phyloP scores from a whole-genome alignment of 2,329 filamentous ascomycete genomes.

The Rachicladosporium sp. region DNA sequence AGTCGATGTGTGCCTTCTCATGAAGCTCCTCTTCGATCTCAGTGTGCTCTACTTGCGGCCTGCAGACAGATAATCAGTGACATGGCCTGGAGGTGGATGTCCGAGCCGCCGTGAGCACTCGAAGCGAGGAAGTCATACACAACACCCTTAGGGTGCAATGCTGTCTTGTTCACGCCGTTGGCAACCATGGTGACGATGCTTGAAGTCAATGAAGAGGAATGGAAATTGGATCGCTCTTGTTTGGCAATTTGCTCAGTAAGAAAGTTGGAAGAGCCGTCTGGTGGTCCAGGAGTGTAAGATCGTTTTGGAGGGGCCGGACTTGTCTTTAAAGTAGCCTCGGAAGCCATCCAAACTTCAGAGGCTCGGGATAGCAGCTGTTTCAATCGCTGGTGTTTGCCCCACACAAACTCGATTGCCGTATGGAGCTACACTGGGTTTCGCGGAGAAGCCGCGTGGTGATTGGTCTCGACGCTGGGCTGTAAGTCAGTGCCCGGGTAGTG shows the following conservation, averaged over 20 bases:
- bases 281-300: conserved; percentile 16
- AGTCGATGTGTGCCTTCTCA: conserved; percentile 97
- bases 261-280: conserved; percentile 41
- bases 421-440: no score
- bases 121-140: conserved; percentile 37
- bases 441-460: no score
- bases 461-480: no score
- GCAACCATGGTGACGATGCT: conserved; percentile 32
- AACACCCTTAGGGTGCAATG: conserved; percentile 80
- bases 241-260: conserved; percentile 45
- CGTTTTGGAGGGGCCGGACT: conserved; percentile 12
- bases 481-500: no score
- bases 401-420: no score
- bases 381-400: no score
- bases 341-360: no score
- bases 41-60: conserved; percentile 77
- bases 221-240: conserved; percentile 46
- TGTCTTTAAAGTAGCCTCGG: conserved; percentile 3
- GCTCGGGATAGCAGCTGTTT: no score
- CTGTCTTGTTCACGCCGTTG: conserved; percentile 73
- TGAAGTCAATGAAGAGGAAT: conserved; percentile 43
- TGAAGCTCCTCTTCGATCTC: conserved; percentile 97
- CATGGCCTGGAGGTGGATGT: no score
- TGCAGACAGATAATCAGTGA: conserved; percentile 23
- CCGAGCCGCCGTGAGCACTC: no score